Conservation (phyloP, 805 yeast genomes). For the Starmerella geochares region DNA sequence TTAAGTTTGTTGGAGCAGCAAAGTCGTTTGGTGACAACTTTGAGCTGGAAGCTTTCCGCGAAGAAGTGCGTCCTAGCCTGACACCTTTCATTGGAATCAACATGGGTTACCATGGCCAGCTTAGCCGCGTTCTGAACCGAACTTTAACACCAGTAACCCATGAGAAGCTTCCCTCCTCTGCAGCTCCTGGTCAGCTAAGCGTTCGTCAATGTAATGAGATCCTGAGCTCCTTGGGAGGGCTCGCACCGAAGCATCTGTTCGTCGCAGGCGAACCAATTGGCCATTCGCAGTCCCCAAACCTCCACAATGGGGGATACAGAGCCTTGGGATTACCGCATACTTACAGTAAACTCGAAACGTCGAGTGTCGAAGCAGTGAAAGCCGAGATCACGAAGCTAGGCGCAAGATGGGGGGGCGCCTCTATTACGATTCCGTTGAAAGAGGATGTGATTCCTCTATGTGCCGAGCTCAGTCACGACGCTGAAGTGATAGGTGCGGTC, state of each 20-base stretch:
- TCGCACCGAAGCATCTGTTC: slow-evolving; percentile 47
- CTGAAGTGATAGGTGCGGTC: slow-evolving; percentile 79
- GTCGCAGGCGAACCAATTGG: slow-evolving; percentile 73
- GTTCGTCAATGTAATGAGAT: slow-evolving; percentile 53
- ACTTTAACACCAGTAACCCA: slow-evolving; percentile 80
- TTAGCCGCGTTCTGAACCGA: slow-evolving; percentile 67
- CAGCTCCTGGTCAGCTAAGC: slow-evolving; percentile 73
- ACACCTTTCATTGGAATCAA: slow-evolving; percentile 75
- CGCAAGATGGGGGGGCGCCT: slow-evolving; percentile 75
- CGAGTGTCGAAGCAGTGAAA: slow-evolving; percentile 47
- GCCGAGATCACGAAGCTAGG: slow-evolving; percentile 40
- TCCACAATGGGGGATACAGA: slow-evolving; percentile 72
- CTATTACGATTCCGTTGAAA: slow-evolving; percentile 90
- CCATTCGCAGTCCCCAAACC: slow-evolving; percentile 80
- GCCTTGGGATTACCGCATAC: slow-evolving; percentile 67
- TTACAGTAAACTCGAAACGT: slow-evolving; percentile 60
- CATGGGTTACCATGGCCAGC: slow-evolving; percentile 63
- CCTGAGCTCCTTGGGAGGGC: slow-evolving; percentile 52
- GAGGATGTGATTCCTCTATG: slow-evolving; percentile 62
- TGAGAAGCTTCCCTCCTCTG: slow-evolving; percentile 49
- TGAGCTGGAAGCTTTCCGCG: slow-evolving; percentile 58
- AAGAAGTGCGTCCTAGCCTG: slow-evolving; percentile 34
- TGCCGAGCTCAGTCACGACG: slow-evolving; percentile 62
- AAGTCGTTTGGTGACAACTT: slow-evolving; percentile 54
- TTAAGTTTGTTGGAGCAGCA: slow-evolving; percentile 80